Base-by-base conservation (phyloP, 306 rosid species). In the Ochetophila trinervis region DNA sequence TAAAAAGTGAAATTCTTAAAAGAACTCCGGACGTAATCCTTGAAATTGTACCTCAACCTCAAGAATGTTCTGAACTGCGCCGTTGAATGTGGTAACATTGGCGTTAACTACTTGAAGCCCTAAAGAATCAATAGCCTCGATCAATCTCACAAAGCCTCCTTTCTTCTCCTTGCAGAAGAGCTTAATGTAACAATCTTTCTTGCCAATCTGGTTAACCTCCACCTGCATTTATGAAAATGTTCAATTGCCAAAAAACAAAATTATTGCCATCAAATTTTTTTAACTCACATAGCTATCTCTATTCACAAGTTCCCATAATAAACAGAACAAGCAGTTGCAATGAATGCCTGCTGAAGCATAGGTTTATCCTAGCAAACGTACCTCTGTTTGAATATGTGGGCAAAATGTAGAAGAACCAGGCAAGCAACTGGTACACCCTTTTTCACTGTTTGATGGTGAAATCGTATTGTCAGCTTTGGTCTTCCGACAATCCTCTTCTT, bases 101-200 rank as follows among this genome's bases (percentile, higher is more conserved):
- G 77, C 87, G 79, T 70, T 76, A 65, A 67, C 58, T 50, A 85
- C 91, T 65, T 84, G 80, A 49, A 92, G 77, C 51, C 91, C 92
- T 71, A 84, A 60, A n/a, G 80, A 82, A 80, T 84, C 69, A 45
- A 89, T 64, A 55, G 84, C 84, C 71, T 82, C 86, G 77, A 92
- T 80, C 79, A 90, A 85, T 69, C 79, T 80, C 24, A 81, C 56
- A 76, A 92, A 75, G 20, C 82, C 85, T 14, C 87, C 89, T 61
- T 52, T 77, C 75, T 70, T 84, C 30, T 70, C 70, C 70, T 82
- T 79, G 74, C 76, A 53, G 65, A 63, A 70, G 48, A 84, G 16
- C 77, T 81, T 86, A 27, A 92, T 69, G 64, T 85, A 63, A 79
- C 71, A 86, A 35, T 66, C 78, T 77, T 70, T 74, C 75, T 58